Evolutionary conservation across 306 rosid genomes (phyloP).

Genomic region (Trichosanthes cucumerina): DNA sequence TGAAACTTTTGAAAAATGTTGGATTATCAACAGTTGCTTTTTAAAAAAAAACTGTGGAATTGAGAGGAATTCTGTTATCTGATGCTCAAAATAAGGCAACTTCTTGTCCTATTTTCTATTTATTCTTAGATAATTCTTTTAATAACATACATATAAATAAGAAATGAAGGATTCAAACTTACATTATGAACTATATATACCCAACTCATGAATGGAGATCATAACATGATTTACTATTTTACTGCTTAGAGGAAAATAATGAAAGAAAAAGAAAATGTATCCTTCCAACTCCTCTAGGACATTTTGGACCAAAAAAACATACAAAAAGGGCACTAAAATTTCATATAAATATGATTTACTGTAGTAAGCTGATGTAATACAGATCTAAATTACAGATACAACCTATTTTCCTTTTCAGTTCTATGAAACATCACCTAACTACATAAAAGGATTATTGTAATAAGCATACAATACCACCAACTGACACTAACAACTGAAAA

Average conservation of each 20-base stretch:
- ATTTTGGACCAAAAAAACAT: not conserved
- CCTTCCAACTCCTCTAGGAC: not conserved
- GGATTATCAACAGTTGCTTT: not conserved
- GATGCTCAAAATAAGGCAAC: not conserved
- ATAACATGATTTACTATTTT: not conserved
- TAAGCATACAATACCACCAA: slow-evolving; percentile 4
- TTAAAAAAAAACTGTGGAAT: not conserved
- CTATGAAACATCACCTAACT: slow-evolving; percentile 11
- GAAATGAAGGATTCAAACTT: not conserved
- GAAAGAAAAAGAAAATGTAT: not conserved
- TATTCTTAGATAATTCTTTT: not conserved
- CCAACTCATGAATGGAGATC: not conserved
- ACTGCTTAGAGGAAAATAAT: not conserved
- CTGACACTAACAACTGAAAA: slow-evolving; percentile 3
- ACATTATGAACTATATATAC: not conserved
- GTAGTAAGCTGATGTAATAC: slow-evolving; percentile 7
- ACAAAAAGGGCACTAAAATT: not conserved
- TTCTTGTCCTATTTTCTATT: not conserved
- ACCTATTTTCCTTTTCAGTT: slow-evolving; percentile 4
- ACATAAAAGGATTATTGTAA: slow-evolving; percentile 3
- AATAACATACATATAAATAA: not conserved
- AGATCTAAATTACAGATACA: slow-evolving; percentile 8
- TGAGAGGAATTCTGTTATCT: not conserved
- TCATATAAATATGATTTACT: slow-evolving; percentile 3
- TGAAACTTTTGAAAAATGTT: not conserved